Conservation (phyloP, 2,329 filamentous ascomycete genomes). For the Emergomyces pasteurianus region DNA sequence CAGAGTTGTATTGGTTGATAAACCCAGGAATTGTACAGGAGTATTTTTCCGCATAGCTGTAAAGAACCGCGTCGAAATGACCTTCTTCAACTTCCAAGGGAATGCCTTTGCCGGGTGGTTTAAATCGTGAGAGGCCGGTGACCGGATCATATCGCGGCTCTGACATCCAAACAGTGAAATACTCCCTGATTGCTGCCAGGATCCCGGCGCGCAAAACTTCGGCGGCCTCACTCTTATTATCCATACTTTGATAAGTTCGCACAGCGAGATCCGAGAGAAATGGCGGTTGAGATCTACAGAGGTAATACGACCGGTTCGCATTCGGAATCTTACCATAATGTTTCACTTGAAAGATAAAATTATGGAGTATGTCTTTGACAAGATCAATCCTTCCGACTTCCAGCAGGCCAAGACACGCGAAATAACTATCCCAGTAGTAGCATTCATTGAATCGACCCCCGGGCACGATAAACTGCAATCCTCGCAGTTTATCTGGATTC, state of each 20-base stretch:
- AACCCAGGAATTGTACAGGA: slow-evolving; percentile 63
- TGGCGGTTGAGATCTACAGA: slow-evolving; percentile 72
- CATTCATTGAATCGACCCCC: slow-evolving; percentile 85
- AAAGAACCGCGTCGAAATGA: slow-evolving; percentile 63
- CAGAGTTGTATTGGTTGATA: slow-evolving; percentile 65
- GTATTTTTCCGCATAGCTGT: slow-evolving; percentile 64
- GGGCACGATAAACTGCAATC: slow-evolving; percentile 75
- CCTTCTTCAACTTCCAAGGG: slow-evolving; percentile 69
- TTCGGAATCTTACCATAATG: slow-evolving; percentile 90
- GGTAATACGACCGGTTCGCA: slow-evolving; percentile 77
- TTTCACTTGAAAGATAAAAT: slow-evolving; percentile 85
- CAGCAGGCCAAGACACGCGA: slow-evolving; percentile 73
- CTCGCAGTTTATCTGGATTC: slow-evolving; percentile 36
- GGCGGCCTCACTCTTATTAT: slow-evolving; percentile 57
- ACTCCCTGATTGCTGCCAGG: slow-evolving; percentile 78
- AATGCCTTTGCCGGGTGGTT: slow-evolving; percentile 63
- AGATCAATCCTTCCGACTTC: slow-evolving; percentile 64
- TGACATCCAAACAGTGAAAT: slow-evolving; percentile 64
- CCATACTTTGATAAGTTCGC: slow-evolving; percentile 71
- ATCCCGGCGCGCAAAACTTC: slow-evolving; percentile 64
- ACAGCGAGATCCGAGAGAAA: slow-evolving; percentile 85
- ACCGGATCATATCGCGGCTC: slow-evolving; percentile 57
- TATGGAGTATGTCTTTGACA: slow-evolving; percentile 72
- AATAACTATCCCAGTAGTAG: slow-evolving; percentile 89
- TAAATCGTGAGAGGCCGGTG: slow-evolving; percentile 63